Conservation (phyloP, 306 rosid genomes). For the Acmispon strigosus region DNA sequence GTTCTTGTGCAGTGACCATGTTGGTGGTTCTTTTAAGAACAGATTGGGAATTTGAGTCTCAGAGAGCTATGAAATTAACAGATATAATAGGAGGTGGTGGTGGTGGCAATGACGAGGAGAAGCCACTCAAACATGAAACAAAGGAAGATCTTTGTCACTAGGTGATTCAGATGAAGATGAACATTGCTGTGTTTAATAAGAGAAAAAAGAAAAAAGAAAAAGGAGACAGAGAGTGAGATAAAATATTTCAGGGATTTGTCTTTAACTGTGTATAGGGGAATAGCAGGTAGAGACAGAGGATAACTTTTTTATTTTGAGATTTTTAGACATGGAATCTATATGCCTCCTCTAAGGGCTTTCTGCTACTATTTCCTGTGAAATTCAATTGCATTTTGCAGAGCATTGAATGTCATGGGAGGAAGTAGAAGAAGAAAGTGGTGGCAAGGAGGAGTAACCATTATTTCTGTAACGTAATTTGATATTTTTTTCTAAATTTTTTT, state of each 20-base stretch:
- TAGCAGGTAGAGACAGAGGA: conserved; percentile 25
- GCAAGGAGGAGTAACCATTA: conserved; percentile 18
- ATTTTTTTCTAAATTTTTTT: background rate
- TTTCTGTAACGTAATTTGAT: conserved; percentile 31
- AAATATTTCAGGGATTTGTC: conserved; percentile 19
- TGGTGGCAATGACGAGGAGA: conserved; percentile 26
- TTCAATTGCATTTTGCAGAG: conserved; percentile 27
- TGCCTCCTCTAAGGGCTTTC: background rate
- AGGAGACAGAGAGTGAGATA: background rate
- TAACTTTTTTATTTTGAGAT: conserved; percentile 13
- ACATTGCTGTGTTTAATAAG: conserved; percentile 24
- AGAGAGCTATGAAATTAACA: conserved; percentile 55
- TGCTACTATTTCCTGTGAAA: conserved; percentile 22
- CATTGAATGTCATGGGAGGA: conserved; percentile 32
- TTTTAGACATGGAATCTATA: background rate
- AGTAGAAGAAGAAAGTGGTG: conserved; percentile 11
- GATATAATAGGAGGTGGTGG: conserved; percentile 22
- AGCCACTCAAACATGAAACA: conserved; percentile 24
- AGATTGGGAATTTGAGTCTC: conserved; percentile 69
- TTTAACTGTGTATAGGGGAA: conserved; percentile 37
- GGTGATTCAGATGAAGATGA: conserved; percentile 26
- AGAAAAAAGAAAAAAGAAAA: background rate
- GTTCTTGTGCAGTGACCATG: conserved; percentile 76
- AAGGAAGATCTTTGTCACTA: conserved; percentile 38
- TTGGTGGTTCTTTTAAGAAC: conserved; percentile 57